Evolutionary conservation across 345 rosid genomes (phyloP).

Genomic region (Streptanthus diversifolius): DNA sequence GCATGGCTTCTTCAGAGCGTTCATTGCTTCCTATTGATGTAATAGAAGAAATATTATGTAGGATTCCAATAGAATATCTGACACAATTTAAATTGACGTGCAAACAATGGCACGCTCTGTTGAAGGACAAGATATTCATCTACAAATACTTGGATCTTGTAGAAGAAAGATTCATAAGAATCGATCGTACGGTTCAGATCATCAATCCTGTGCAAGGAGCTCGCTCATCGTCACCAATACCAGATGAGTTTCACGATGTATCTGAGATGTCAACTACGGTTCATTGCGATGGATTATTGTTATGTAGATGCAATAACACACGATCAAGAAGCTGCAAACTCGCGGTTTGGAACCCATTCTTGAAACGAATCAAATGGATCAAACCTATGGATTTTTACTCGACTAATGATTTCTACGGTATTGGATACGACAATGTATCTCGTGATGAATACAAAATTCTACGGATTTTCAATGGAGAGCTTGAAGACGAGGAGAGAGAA

Average conservation of each 20-base stretch:
- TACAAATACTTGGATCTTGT: conserved; percentile 25
- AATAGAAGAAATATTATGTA: conserved; percentile 19
- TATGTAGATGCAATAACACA: conserved; percentile 23
- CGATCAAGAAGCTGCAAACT: conserved; percentile 15
- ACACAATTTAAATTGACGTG: conserved; percentile 21
- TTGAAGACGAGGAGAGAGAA: conserved; percentile 1
- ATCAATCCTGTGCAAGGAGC: conserved; percentile 8
- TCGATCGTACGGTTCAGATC: conserved; percentile 16
- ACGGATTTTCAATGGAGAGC: conserved; percentile 22
- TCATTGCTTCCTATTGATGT: conserved; percentile 28
- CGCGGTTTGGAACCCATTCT: conserved; percentile 29
- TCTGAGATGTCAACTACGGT: conserved; percentile 8
- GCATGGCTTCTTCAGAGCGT: conserved; percentile 24
- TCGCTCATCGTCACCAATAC: conserved; percentile 23
- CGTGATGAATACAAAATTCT: conserved; percentile 22
- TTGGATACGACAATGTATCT: conserved; percentile 22
- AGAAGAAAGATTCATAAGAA: conserved; percentile 28
- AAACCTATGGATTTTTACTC: conserved; percentile 14
- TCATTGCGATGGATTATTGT: conserved; percentile 27
- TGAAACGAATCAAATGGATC: conserved; percentile 25
- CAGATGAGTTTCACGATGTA: not conserved
- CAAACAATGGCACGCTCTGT: conserved; percentile 21
- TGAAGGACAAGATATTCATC: conserved; percentile 31
- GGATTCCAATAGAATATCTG: conserved; percentile 18
- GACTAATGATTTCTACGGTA: conserved; percentile 18